Conservation (phyloP, 1,139 yeast species). For the Pichia sp. region DNA sequence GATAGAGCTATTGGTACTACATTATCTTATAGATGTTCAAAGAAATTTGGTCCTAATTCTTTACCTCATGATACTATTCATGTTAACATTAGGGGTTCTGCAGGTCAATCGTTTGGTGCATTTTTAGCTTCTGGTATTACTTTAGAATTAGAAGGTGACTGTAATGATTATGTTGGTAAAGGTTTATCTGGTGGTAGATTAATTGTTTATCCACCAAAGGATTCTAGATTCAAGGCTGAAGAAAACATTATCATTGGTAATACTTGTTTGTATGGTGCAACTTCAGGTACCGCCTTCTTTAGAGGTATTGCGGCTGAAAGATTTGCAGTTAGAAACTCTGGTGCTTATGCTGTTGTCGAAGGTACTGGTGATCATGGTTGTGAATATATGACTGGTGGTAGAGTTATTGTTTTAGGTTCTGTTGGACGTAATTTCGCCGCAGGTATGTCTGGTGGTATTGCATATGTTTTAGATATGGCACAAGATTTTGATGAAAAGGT, state of each 20-base stretch:
- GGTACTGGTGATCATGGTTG: constrained; percentile 99
- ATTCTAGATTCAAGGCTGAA: constrained; percentile 81
- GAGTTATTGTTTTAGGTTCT: constrained; percentile 85
- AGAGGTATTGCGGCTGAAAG: constrained; percentile 98
- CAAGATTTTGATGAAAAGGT: constrained; percentile 83
- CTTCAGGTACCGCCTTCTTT: constrained; percentile 88
- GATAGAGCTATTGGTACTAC: constrained; percentile 97
- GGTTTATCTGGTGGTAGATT: constrained; percentile 95
- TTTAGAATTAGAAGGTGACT: constrained; percentile 92
- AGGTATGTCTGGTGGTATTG: constrained; percentile 99
- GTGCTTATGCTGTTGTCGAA: constrained; percentile 94
- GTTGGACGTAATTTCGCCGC: constrained; percentile 97
- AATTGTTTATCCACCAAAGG: constrained; percentile 86
- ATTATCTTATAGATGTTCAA: constrained; percentile 86
- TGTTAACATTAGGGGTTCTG: constrained; percentile 85
- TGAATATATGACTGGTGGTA: constrained; percentile 99
- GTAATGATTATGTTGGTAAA: constrained; percentile 96
- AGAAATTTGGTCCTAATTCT: constrained; percentile 87
- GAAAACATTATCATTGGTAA: constrained; percentile 96
- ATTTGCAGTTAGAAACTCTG: constrained; percentile 97
- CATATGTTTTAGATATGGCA: constrained; percentile 91
- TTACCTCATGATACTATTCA: constrained; percentile 95
- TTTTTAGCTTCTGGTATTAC: constrained; percentile 95
- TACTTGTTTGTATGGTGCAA: constrained; percentile 97
- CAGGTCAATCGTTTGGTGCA: constrained; percentile 99